These are phyloP conservation scores for Calonectria hongkongensis DNA, from an alignment of 2,329 filamentous ascomycete species.

Conservation along the genomic window DNA sequence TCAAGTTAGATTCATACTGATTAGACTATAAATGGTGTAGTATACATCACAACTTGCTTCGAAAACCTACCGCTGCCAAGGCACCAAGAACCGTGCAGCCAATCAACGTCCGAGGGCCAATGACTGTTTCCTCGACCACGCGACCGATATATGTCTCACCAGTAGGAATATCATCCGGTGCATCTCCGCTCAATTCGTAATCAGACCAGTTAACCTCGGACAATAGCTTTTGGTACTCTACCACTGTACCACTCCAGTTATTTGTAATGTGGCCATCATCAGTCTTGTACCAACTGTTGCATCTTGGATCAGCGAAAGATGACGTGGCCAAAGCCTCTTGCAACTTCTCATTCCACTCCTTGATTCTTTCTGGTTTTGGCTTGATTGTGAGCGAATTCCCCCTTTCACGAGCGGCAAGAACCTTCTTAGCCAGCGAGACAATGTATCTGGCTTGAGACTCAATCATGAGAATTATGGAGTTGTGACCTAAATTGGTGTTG, in stretches of 20 bases:
- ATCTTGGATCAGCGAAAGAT: constrained; percentile 32
- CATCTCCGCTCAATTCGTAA: constrained; percentile 15
- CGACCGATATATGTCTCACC: constrained; percentile 27
- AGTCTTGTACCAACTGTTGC: constrained; percentile 33
- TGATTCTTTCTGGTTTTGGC: constrained; percentile 16
- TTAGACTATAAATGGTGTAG: too few species aligned
- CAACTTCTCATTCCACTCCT: constrained; percentile 21
- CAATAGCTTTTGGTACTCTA: constrained; percentile 33
- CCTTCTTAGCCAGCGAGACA: constrained; percentile 1
- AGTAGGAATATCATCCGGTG: neutral
- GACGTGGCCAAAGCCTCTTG: constrained; percentile 19
- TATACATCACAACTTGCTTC: too few species aligned
- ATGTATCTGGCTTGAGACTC: constrained; percentile 31
- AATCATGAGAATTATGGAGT: constrained; percentile 37
- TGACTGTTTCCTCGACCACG: constrained; percentile 22
- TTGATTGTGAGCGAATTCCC: constrained; percentile 5
- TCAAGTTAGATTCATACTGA: too few species aligned
- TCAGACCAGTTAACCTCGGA: constrained; percentile 29
- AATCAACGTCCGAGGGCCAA: constrained; percentile 4
- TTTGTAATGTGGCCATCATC: constrained; percentile 26
- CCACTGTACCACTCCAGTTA: constrained; percentile 31
- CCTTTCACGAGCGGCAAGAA: neutral
- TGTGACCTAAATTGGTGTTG: constrained; percentile 34
- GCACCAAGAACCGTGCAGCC: neutral
- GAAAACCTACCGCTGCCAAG: neutral